Conservation (phyloP, 352 stramenopile species). For the Phytophthora podocarpi region DNA sequence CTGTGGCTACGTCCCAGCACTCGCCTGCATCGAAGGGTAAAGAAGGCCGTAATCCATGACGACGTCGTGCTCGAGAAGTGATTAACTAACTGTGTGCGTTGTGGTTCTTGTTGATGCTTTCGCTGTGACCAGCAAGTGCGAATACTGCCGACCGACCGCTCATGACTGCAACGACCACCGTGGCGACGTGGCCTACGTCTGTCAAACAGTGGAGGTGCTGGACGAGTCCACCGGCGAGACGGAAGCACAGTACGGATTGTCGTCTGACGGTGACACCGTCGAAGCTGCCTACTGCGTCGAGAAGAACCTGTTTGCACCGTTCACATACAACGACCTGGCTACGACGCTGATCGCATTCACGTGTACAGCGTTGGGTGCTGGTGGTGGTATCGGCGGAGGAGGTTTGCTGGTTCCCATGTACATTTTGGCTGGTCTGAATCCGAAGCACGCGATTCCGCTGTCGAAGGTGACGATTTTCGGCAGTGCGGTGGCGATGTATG, state of each 20-base stretch:
- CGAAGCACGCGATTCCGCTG: slow-evolving; percentile 97
- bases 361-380: slow-evolving; percentile 87
- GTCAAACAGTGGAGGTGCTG: slow-evolving; percentile 39
- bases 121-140: slow-evolving; percentile 67
- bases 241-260: slow-evolving; percentile 34
- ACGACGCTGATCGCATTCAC: slow-evolving; percentile 73
- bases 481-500: slow-evolving; percentile 93
- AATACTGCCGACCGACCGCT: slow-evolving; percentile 55
- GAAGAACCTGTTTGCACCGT: slow-evolving; percentile 77
- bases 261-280: slow-evolving; percentile 33
- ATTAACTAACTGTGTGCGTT: too few species aligned
- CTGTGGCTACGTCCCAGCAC: slow-evolving; percentile 73
- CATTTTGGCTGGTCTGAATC: slow-evolving; percentile 90
- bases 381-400: slow-evolving; percentile 91
- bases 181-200: slow-evolving; percentile 59
- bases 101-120: too few species aligned
- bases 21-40: slow-evolving; percentile 71
- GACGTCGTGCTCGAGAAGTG: neutral
- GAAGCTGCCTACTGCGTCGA: slow-evolving; percentile 72
- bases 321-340: slow-evolving; percentile 62
- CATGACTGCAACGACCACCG: slow-evolving; percentile 53
- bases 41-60: neutral
- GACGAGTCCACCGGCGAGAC: slow-evolving; percentile 38
- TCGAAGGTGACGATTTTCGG: slow-evolving; percentile 97
- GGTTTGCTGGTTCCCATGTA: slow-evolving; percentile 97